phyloP scores from a whole-genome alignment of 306 rosid species.

The Dicorynia guianensis region DNA sequence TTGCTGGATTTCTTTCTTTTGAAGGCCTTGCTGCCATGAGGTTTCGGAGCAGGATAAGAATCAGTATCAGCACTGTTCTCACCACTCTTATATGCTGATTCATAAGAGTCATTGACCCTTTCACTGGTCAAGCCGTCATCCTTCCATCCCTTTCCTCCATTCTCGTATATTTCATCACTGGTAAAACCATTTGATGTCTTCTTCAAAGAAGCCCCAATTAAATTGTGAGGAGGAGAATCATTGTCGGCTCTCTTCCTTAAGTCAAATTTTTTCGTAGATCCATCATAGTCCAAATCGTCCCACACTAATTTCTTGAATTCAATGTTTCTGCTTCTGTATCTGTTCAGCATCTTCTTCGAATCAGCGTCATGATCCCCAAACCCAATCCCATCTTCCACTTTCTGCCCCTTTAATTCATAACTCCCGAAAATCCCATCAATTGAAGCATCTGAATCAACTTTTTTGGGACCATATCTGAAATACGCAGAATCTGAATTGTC shows the following conservation, averaged over 20 bases:
- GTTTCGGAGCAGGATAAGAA: conserved; percentile 46
- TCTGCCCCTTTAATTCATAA: conserved; percentile 51
- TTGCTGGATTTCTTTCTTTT: conserved; percentile 37
- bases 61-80: conserved; percentile 69
- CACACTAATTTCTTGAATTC: conserved; percentile 47
- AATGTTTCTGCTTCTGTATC: conserved; percentile 37
- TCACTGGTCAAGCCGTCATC: conserved; percentile 51
- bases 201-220: conserved; percentile 39
- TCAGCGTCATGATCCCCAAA: conserved; percentile 49
- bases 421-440: conserved; percentile 51
- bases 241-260: conserved; percentile 54
- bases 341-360: conserved; percentile 35
- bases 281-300: conserved; percentile 42
- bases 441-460: conserved; percentile 58
- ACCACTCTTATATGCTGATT: conserved; percentile 64
- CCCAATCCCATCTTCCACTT: conserved; percentile 50
- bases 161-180: conserved; percentile 38
- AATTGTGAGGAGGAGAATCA: conserved; percentile 48
- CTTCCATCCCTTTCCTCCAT: conserved; percentile 42
- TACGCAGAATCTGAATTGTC: conserved; percentile 75
- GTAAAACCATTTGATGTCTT: conserved; percentile 38
- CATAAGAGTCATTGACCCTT: conserved; percentile 47
- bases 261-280: conserved; percentile 41
- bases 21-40: conserved; percentile 44
- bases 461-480: conserved; percentile 58